These are phyloP conservation scores for Zea luxurians DNA, from an alignment of 176 grass and related monocot species.

Conservation along the genomic window DNA sequence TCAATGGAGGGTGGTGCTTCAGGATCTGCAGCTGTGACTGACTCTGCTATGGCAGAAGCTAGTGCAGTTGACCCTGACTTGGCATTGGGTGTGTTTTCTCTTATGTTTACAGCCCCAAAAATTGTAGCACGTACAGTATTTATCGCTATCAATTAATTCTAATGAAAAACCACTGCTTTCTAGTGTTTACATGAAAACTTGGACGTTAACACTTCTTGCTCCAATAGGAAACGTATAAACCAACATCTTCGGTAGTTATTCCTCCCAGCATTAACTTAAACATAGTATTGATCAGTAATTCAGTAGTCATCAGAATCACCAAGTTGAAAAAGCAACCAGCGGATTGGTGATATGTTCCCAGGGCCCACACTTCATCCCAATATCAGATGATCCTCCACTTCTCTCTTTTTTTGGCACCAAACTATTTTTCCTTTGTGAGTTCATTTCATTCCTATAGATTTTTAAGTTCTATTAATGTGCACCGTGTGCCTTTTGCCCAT, in stretches of 20 bases:
- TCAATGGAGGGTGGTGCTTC: conserved; percentile 75
- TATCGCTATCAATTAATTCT: neutral
- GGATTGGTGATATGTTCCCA: neutral
- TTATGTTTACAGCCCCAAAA: neutral
- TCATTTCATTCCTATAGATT: neutral
- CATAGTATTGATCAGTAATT: neutral
- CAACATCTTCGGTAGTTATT: neutral
- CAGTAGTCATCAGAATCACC: neutral
- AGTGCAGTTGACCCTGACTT: conserved; percentile 73
- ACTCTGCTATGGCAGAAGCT: conserved; percentile 69
- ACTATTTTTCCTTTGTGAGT: neutral
- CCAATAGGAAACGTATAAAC: neutral
- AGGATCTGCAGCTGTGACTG: conserved; percentile 45
- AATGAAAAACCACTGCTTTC: neutral
- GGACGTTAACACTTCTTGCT: neutral
- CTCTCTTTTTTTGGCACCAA: neutral
- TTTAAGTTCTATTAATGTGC: neutral
- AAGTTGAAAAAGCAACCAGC: neutral
- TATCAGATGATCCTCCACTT: too few species aligned
- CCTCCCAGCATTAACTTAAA: neutral
- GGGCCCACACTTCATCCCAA: neutral
- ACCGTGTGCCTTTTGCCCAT: neutral
- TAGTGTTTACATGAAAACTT: neutral
- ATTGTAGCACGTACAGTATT: neutral
- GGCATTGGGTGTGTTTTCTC: conserved; percentile 61